Conservation (phyloP, 2,329 filamentous ascomycete species). For the Cucurbitaria berberidis region DNA sequence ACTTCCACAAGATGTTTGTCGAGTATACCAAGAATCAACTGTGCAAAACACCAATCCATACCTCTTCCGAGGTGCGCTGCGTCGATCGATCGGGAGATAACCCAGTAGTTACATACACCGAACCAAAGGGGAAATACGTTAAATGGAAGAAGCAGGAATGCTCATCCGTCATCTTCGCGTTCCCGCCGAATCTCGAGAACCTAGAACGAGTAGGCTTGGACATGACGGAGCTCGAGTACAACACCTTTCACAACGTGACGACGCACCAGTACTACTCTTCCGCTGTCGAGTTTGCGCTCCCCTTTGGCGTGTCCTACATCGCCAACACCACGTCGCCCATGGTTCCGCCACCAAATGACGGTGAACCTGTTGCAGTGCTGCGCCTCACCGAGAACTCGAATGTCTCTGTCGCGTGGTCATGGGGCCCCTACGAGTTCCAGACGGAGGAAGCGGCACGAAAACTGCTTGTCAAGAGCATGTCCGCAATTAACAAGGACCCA, state of each 20-base stretch:
- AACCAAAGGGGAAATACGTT: slow-evolving; percentile 36
- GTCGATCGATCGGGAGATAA: slow-evolving; percentile 44
- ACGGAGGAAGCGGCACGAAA: slow-evolving; percentile 32
- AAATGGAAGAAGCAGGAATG: slow-evolving; percentile 44
- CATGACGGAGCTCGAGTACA: slow-evolving; percentile 40
- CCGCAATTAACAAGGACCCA: slow-evolving; percentile 46
- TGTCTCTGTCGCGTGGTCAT: slow-evolving; percentile 46
- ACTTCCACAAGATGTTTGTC: slow-evolving; percentile 47
- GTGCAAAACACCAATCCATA: slow-evolving; percentile 42
- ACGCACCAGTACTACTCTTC: slow-evolving; percentile 48
- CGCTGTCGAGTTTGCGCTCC: slow-evolving; percentile 41
- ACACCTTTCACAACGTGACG: slow-evolving; percentile 40
- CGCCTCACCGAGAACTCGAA: slow-evolving; percentile 37
- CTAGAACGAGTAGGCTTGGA: slow-evolving; percentile 43
- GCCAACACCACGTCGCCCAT: slow-evolving; percentile 27
- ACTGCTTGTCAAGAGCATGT: slow-evolving; percentile 40
- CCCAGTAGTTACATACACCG: slow-evolving; percentile 43
- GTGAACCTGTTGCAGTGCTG: slow-evolving; percentile 45
- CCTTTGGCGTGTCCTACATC: slow-evolving; percentile 47
- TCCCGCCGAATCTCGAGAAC: slow-evolving; percentile 44
- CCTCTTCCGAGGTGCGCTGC: slow-evolving; percentile 42
- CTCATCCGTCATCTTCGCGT: slow-evolving; percentile 44
- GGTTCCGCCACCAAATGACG: slow-evolving; percentile 41
- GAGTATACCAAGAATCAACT: slow-evolving; percentile 39
- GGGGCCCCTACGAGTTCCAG: slow-evolving; percentile 45